Conservation (phyloP, 2,329 filamentous ascomycete species). For the Raffaelea ambrosiae region DNA sequence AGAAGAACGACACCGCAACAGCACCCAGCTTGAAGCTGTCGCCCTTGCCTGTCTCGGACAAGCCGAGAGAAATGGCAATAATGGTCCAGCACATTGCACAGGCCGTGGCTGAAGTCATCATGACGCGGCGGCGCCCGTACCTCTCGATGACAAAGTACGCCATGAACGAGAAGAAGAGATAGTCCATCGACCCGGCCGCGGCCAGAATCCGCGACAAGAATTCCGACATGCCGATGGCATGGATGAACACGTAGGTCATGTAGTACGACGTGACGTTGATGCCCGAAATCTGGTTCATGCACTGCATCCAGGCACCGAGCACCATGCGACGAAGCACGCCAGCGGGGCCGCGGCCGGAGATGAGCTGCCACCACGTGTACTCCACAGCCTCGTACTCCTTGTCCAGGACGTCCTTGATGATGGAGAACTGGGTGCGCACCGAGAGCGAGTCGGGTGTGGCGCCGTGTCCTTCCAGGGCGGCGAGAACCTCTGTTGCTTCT, state of each 20-base stretch:
- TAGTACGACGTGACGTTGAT: conserved; percentile 3
- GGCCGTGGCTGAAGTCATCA: conserved; percentile 16
- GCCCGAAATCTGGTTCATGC: conserved; percentile 2
- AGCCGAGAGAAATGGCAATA: conserved; percentile 15
- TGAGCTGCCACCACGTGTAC: conserved; percentile 1
- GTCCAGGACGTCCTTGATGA: conserved; percentile 1
- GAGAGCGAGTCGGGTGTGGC: background rate
- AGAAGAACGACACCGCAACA: conserved; percentile 19
- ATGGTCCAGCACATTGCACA: conserved; percentile 15
- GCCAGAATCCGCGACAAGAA: conserved; percentile 30
- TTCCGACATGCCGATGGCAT: conserved; percentile 22
- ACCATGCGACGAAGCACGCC: conserved; percentile 2
- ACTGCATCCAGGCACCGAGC: conserved; percentile 1
- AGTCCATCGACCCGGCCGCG: conserved; percentile 32
- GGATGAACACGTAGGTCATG: conserved; percentile 30
- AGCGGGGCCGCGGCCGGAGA: background rate
- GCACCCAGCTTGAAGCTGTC: conserved; percentile 13
- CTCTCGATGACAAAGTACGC: conserved; percentile 19
- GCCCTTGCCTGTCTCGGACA: conserved; percentile 11
- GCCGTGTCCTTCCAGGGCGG: conserved; percentile 1
- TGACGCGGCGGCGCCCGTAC: conserved; percentile 23
- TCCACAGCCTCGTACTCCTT: background rate
- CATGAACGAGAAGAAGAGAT: conserved; percentile 18
- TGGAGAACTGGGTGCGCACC: conserved; percentile 1
- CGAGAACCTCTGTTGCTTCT: conserved; percentile 1